Evolutionary conservation across 257 asterid species (phyloP), one percentile per base, ranked within the genome.

Genomic region (Rauvolfia tetraphylla): DNA sequence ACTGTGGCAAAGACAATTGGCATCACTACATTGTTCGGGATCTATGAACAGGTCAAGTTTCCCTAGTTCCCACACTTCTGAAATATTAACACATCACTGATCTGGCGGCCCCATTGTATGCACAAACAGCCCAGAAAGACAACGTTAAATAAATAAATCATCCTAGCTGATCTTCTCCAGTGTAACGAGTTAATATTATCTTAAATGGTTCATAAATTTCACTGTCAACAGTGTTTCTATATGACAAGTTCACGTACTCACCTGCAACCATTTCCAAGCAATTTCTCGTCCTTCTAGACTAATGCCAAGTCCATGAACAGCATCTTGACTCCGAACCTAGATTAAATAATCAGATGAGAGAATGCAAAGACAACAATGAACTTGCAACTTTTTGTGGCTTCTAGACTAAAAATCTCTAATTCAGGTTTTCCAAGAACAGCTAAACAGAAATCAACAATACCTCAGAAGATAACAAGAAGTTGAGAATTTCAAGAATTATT

Each of bases 301-400:
- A 77, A 91, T 93, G 34, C 77, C 79, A 75, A 93, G 88, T 78
- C 98, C 99, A 66, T 79, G 41, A 72, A 95, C 92, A 77, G 86
- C 97, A 80, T 95, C 97, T 86, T 92, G 99, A 88, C 93, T 92
- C 86, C 99, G 85, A 42, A 95, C 99, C 98, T 95, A 74, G 75
- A 78, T 68, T 49, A 27, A 79, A 72, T 36, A 63, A 49, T 68
- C 39, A 57, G 14, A 65, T 46, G 13, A 78, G 51, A 39, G 33
- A 38, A 78, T 67, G 68, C 36, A 71, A 68, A 36, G 51, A 61
- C 29, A 59, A 29, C 48, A 17, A 48, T 77, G 46, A 36, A 46
- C n/a, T 49, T 22, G 70, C 73, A 12, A 58, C 57, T 46, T 41
- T 73, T 5, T 56, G 41, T 71, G 75, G 13, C 71, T 61, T 71